Evolutionary conservation across 1,139 yeast species (phyloP).

Genomic region (Lodderomyces margitis): DNA sequence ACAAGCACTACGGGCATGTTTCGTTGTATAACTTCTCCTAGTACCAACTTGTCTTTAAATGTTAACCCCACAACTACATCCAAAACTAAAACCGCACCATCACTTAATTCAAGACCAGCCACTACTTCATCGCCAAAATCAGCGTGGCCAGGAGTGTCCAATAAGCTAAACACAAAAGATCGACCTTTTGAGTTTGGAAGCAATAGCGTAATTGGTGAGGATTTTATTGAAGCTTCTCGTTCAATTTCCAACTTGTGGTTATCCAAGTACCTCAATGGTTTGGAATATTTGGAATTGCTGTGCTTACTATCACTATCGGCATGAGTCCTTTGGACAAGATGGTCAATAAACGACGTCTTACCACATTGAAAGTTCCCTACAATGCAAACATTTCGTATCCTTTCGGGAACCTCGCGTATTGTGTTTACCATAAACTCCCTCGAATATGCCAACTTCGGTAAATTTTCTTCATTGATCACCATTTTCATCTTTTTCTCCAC

Average conservation of each 20-base stretch:
- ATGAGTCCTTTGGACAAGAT: conserved; percentile 67
- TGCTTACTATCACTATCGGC: conserved; percentile 26
- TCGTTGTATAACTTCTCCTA: conserved; percentile 48
- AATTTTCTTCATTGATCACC: conserved; percentile 33
- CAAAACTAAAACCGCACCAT: conserved; percentile 67
- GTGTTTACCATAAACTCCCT: conserved; percentile 58
- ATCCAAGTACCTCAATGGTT: conserved; percentile 64
- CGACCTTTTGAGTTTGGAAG: conserved; percentile 54
- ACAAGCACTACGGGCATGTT: conserved; percentile 57
- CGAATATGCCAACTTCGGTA: conserved; percentile 63
- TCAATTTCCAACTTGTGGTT: conserved; percentile 66
- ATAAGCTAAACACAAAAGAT: conserved; percentile 58
- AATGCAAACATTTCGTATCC: conserved; percentile 73
- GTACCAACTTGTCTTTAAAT: conserved; percentile 45
- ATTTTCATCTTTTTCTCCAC: conserved; percentile 43
- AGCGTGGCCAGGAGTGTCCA: conserved; percentile 92
- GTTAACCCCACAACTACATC: conserved; percentile 85
- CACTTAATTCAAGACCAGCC: conserved; percentile 57
- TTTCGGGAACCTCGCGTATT: conserved; percentile 53
- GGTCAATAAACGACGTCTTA: conserved; percentile 77
- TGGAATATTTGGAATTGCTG: conserved; percentile 28
- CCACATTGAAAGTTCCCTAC: conserved; percentile 89
- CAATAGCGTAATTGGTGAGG: conserved; percentile 62
- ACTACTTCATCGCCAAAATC: conserved; percentile 77
- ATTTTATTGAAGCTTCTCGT: conserved; percentile 67